Conservation (phyloP, 192 early-diverging fungal genomes). For the Coemansia sp. region DNA sequence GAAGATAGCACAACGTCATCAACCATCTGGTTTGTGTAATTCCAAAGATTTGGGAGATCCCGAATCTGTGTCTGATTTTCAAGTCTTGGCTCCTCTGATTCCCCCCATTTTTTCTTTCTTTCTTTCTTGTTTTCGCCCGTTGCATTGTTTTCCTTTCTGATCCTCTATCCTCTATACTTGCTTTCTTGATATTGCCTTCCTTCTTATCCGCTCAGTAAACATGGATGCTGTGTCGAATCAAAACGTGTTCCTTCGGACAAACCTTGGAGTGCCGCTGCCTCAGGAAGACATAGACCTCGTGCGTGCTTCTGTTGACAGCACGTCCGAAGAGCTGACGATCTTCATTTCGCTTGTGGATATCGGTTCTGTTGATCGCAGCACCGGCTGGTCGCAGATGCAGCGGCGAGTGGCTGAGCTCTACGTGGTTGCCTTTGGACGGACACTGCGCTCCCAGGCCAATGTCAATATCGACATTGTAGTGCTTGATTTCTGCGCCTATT, state of each 20-base stretch:
- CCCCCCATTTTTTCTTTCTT: too few relatives aligned
- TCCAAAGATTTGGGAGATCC: too few relatives aligned
- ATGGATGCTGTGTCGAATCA: slow-evolving; percentile 24
- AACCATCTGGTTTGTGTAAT: not conserved
- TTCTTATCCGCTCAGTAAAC: not conserved
- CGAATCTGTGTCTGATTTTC: too few relatives aligned
- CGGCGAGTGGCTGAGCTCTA: slow-evolving; percentile 48
- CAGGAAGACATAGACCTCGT: slow-evolving; percentile 19
- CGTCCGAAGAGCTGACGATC: slow-evolving; percentile 31
- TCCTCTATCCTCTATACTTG: too few relatives aligned
- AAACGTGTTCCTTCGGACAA: slow-evolving; percentile 27
- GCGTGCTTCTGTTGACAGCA: slow-evolving; percentile 22
- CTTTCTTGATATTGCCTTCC: too few relatives aligned
- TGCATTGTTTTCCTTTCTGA: too few relatives aligned
- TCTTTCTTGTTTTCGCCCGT: too few relatives aligned
- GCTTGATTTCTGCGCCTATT: slow-evolving; percentile 47
- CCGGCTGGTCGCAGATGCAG: slow-evolving; percentile 50
- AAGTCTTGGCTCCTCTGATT: too few relatives aligned
- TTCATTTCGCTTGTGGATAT: slow-evolving; percentile 24
- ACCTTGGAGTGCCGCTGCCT: slow-evolving; percentile 17
- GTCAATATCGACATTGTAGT: slow-evolving; percentile 28
- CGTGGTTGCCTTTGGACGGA: slow-evolving; percentile 20
- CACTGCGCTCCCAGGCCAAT: slow-evolving; percentile 9
- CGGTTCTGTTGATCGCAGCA: not conserved
- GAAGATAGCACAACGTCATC: too few relatives aligned